Conservation (phyloP, 177 flowering plant species). For the Vitis hybrid region DNA sequence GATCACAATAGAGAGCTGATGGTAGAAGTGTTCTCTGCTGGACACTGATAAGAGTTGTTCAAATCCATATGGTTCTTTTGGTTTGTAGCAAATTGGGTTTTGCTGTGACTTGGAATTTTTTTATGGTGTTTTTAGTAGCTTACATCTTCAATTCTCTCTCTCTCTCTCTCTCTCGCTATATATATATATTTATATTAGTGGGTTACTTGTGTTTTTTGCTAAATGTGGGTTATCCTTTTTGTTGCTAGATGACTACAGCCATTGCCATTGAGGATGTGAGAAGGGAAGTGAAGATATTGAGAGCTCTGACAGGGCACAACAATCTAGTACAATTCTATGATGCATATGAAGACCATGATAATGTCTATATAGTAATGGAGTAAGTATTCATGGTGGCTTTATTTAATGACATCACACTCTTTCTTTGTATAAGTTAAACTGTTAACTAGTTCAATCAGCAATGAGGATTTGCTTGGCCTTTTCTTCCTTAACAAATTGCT, state of each 20-base stretch:
- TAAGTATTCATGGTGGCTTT: slow-evolving; percentile 37
- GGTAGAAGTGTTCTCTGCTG: no score
- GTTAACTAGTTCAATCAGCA: background rate
- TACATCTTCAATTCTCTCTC: background rate
- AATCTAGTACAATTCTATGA: slow-evolving; percentile 78
- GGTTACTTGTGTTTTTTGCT: background rate
- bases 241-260: slow-evolving; percentile 81
- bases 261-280: slow-evolving; percentile 94
- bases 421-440: background rate
- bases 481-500: background rate
- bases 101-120: background rate
- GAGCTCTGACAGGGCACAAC: slow-evolving; percentile 77
- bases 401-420: no score
- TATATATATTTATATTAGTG: no score
- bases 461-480: no score
- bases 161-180: no score
- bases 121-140: background rate
- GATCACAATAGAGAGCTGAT: no score
- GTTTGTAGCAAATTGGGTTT: background rate
- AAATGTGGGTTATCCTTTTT: background rate
- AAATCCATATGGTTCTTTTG: no score
- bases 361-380: slow-evolving; percentile 94
- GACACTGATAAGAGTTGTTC: no score
- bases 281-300: slow-evolving; percentile 88
- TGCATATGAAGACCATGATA: slow-evolving; percentile 80